These are phyloP conservation scores for Candida glaebosa DNA, from an alignment of 805 yeast species.

Conservation along the genomic window DNA sequence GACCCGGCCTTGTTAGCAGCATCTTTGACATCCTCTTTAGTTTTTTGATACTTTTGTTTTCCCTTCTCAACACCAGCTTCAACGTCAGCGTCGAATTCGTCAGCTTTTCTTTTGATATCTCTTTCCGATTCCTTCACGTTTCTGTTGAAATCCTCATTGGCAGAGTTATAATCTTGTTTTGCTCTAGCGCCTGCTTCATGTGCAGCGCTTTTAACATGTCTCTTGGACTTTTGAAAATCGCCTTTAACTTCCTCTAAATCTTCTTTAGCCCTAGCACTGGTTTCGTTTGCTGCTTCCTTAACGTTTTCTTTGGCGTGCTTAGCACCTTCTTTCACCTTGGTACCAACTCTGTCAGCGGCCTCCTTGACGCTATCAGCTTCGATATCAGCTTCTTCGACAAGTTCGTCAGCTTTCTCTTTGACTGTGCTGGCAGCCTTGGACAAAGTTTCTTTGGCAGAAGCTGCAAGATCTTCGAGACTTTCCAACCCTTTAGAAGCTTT, in stretches of 20 bases:
- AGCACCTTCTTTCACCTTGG: not conserved
- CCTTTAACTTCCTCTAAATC: not conserved
- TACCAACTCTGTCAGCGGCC: not conserved
- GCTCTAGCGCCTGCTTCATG: too few species aligned
- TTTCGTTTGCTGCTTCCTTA: conserved; percentile 6
- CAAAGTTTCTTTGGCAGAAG: conserved; percentile 2
- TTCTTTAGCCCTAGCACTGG: not conserved
- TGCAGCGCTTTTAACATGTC: too few species aligned
- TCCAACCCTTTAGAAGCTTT: conserved; percentile 17
- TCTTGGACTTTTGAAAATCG: conserved; percentile 7
- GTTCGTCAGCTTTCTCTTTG: conserved; percentile 1
- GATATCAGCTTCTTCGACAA: not conserved
- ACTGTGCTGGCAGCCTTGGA: not conserved
- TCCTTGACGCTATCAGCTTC: not conserved
- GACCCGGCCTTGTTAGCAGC: not conserved
- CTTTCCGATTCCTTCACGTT: too few species aligned
- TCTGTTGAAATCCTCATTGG: too few species aligned
- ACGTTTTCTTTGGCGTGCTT: conserved; percentile 8
- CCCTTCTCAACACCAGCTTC: not conserved
- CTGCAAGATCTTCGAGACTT: conserved; percentile 10
- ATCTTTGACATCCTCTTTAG: not conserved
- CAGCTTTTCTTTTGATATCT: too few species aligned
- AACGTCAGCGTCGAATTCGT: not conserved
- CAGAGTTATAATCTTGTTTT: not conserved
- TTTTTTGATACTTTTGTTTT: not conserved